Conservation (phyloP, 116 monocot species). For the Iris pallida region DNA sequence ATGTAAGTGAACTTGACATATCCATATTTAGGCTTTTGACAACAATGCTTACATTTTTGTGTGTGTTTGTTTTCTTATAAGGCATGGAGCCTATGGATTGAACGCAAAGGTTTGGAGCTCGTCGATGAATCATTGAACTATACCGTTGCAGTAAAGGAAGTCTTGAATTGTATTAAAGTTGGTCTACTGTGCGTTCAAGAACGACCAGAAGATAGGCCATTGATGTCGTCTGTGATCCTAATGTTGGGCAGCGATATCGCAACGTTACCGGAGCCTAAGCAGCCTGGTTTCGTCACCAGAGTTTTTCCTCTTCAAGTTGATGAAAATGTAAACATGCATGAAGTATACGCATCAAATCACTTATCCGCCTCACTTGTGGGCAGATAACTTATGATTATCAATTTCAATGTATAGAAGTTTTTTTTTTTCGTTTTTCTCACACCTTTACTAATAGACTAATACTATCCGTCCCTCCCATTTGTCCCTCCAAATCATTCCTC, state of each 20-base stretch:
- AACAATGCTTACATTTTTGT: not conserved
- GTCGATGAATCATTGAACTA: constrained; percentile 1
- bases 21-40: not conserved
- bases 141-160: not conserved
- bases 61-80: not conserved
- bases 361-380: too few relatives aligned
- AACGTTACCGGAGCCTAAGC: constrained; percentile 6
- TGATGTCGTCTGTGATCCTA: constrained; percentile 2
- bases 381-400: too few relatives aligned
- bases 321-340: too few relatives aligned
- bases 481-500: too few relatives aligned
- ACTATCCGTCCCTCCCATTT: too few relatives aligned
- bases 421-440: too few relatives aligned
- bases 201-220: constrained; percentile 6
- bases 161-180: constrained; percentile 6
- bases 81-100: constrained; percentile 15
- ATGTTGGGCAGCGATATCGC: constrained; percentile 9
- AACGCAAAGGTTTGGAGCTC: constrained; percentile 2
- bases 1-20: constrained; percentile 7
- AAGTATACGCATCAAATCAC: too few relatives aligned
- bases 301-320: too few relatives aligned
- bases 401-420: too few relatives aligned
- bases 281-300: constrained; percentile 5
- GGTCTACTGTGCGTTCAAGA: constrained; percentile 19
- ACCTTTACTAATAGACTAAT: too few relatives aligned